Conservation (phyloP, 495 filamentous ascomycete species). For the Aspergillus sclerotioniger region DNA sequence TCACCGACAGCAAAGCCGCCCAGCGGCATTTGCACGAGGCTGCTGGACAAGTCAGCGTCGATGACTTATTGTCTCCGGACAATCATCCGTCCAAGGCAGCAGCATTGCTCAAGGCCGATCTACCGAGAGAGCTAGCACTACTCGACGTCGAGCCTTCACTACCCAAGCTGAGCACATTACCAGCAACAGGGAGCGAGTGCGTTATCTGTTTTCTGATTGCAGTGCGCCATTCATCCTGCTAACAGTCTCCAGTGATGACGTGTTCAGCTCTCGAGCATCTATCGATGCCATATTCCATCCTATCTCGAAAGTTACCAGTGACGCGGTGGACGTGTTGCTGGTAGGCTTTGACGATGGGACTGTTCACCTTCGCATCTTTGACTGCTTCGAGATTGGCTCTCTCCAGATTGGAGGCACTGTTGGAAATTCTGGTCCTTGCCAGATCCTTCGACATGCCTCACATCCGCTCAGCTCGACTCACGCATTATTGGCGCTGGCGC, state of each 20-base stretch:
- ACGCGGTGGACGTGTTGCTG: conserved; percentile 79
- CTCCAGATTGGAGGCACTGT: conserved; percentile 42
- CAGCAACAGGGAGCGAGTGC: conserved; percentile 48
- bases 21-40: conserved; percentile 41
- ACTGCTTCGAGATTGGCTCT: conserved; percentile 81
- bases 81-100: conserved; percentile 37
- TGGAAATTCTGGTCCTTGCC: conserved; percentile 19
- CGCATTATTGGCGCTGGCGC: conserved; percentile 66
- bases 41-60: conserved; percentile 38
- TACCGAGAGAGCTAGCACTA: conserved; percentile 75
- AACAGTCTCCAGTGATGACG: conserved; percentile 56
- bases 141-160: conserved; percentile 77
- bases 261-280: conserved; percentile 67
- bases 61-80: conserved; percentile 43
- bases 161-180: conserved; percentile 73
- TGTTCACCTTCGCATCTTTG: conserved; percentile 84
- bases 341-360: conserved; percentile 73
- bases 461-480: conserved; percentile 76
- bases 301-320: conserved; percentile 56
- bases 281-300: conserved; percentile 70
- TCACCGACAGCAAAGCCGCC: conserved; percentile 54
- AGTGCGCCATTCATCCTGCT: neutral
- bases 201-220: conserved; percentile 18
- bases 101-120: conserved; percentile 51
- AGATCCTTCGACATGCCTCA: conserved; percentile 58